Evolutionary conservation across 1,284 basidiomycete species (phyloP).

Genomic region (Phlebopus sp.): DNA sequence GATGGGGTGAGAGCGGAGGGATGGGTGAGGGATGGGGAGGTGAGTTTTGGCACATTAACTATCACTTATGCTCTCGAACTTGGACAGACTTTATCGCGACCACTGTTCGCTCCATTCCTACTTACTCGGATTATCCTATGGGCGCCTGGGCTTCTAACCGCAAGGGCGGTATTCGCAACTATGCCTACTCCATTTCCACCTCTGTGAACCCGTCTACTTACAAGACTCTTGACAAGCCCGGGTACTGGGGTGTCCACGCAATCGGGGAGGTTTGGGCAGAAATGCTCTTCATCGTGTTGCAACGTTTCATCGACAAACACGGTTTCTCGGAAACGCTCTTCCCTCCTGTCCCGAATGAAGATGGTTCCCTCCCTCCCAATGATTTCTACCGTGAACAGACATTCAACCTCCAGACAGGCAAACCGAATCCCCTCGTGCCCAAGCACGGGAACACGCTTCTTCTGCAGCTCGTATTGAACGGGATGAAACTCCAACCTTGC

Average conservation of each 20-base stretch:
- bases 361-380: slow-evolving; percentile 59
- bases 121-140: slow-evolving; percentile 83
- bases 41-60: slow-evolving; percentile 24
- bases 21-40: slow-evolving; percentile 96
- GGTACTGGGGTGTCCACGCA: slow-evolving; percentile 90
- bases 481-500: slow-evolving; percentile 95
- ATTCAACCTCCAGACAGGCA: slow-evolving; percentile 34
- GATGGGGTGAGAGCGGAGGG: slow-evolving; percentile 93
- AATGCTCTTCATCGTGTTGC: slow-evolving; percentile 83
- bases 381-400: slow-evolving; percentile 70
- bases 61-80: not conserved
- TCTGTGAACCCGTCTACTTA: slow-evolving; percentile 89
- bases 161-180: slow-evolving; percentile 82
- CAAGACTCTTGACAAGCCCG: slow-evolving; percentile 93
- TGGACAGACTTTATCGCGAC: slow-evolving; percentile 78
- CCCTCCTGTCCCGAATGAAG: slow-evolving; percentile 65
- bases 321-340: slow-evolving; percentile 78
- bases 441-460: slow-evolving; percentile 90
- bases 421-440: slow-evolving; percentile 69
- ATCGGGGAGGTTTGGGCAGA: slow-evolving; percentile 97
- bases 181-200: slow-evolving; percentile 76
- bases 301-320: slow-evolving; percentile 76
- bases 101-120: slow-evolving; percentile 71
- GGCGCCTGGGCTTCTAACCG: slow-evolving; percentile 92
- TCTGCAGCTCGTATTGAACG: slow-evolving; percentile 85